phyloP scores from a whole-genome alignment of 208 protist species.

The Acanthamoeba lenticulata region DNA sequence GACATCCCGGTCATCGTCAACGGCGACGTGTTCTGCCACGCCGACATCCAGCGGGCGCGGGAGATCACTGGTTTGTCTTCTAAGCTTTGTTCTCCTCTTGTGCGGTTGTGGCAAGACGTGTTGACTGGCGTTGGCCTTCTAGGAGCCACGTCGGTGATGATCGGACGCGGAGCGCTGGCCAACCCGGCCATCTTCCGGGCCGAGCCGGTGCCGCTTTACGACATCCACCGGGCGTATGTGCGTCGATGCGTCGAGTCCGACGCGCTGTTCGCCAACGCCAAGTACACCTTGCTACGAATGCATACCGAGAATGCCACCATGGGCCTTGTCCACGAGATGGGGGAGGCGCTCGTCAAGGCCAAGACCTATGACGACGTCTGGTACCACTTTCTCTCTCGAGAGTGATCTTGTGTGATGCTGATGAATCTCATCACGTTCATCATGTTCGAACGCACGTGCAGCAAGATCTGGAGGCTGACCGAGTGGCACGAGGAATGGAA shows the following conservation, averaged over 20 bases:
- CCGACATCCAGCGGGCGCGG: slow-evolving; percentile 72
- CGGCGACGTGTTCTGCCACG: slow-evolving; percentile 82
- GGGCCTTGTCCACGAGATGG: neutral
- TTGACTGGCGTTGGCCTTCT: slow-evolving; percentile 73
- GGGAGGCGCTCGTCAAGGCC: slow-evolving; percentile 20
- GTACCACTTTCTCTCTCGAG: neutral
- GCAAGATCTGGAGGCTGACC: neutral
- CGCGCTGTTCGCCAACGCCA: neutral
- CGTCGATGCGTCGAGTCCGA: neutral
- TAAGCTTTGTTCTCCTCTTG: neutral
- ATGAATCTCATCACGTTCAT: no score
- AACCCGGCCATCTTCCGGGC: slow-evolving; percentile 92
- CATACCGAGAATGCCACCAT: neutral
- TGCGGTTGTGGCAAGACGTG: slow-evolving; percentile 73
- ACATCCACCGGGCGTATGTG: neutral
- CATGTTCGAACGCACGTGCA: neutral
- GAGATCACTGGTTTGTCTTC: neutral
- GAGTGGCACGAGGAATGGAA: neutral
- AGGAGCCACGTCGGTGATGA: slow-evolving; percentile 89
- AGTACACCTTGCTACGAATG: slow-evolving; percentile 23
- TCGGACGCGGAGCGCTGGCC: slow-evolving; percentile 95
- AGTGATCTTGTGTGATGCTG: neutral
- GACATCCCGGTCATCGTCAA: slow-evolving; percentile 86
- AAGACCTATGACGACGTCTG: slow-evolving; percentile 1
- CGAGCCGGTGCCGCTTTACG: neutral